phyloP scores from a whole-genome alignment of 2,329 filamentous ascomycete genomes.

The Claviceps maximensis region DNA sequence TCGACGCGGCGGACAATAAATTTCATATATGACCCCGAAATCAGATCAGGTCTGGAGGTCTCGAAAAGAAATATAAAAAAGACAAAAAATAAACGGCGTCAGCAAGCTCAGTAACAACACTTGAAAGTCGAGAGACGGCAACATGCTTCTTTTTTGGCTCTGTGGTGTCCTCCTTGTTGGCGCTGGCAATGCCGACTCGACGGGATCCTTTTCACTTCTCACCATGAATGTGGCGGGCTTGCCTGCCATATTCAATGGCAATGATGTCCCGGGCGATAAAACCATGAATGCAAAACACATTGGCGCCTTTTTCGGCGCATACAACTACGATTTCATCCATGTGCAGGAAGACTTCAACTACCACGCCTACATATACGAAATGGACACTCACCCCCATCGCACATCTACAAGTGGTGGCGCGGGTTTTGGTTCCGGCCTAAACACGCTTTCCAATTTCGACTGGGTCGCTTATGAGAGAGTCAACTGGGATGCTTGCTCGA shows the following conservation, averaged over 20 bases:
- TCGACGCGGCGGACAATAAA: no score
- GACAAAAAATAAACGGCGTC: no score
- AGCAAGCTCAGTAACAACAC: no score
- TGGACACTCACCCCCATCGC: neutral
- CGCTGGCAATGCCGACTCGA: neutral
- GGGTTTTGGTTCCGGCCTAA: neutral
- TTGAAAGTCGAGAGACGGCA: no score
- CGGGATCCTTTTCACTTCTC: neutral
- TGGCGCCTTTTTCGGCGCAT: neutral
- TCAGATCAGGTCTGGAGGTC: no score
- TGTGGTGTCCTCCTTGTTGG: neutral
- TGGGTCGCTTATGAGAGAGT: neutral
- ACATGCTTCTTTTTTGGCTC: neutral
- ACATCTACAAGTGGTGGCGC: neutral
- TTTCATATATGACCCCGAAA: no score
- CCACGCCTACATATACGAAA: neutral
- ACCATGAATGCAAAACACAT: neutral
- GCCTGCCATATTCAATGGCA: neutral
- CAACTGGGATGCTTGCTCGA: neutral
- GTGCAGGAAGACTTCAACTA: neutral
- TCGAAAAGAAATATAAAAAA: no score
- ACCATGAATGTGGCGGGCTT: neutral
- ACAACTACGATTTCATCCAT: neutral
- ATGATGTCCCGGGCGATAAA: neutral
- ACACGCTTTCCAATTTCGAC: neutral